Conservation (phyloP, 768 basidiomycete species). For the Rhizopogon roseolus region DNA sequence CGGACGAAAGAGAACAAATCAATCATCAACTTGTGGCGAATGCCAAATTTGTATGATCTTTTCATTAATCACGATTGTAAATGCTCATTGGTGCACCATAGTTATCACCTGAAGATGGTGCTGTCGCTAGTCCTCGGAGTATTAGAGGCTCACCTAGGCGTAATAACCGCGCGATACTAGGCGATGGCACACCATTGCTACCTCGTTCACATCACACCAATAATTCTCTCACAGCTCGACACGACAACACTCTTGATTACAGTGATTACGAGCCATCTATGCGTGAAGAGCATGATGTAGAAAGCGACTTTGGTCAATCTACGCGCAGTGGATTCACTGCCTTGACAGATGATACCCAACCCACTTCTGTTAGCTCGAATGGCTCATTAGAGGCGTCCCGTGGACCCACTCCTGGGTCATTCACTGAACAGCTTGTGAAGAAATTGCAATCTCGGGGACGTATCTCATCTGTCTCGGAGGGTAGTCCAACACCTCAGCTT, state of each 20-base stretch:
- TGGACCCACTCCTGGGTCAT: conserved; percentile 37
- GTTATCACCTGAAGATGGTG: conserved; percentile 60
- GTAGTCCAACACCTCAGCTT: conserved; percentile 30
- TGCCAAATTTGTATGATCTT: conserved; percentile 54
- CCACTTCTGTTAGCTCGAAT: conserved; percentile 53
- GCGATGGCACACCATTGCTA: conserved; percentile 37
- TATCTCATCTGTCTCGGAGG: conserved; percentile 31
- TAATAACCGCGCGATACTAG: conserved; percentile 29
- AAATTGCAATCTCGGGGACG: conserved; percentile 51
- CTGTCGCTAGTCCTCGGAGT: conserved; percentile 61
- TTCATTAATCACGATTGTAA: neutral
- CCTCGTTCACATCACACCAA: conserved; percentile 34
- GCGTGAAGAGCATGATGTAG: conserved; percentile 47
- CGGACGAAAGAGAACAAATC: conserved; percentile 78
- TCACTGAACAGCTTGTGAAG: conserved; percentile 60
- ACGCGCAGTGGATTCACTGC: conserved; percentile 20
- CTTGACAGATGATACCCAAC: conserved; percentile 47
- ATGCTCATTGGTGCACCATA: conserved; percentile 24
- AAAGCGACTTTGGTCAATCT: conserved; percentile 54
- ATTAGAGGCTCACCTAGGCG: conserved; percentile 65
- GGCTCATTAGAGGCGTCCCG: conserved; percentile 33
- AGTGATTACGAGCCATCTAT: conserved; percentile 40
- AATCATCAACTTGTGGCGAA: conserved; percentile 80
- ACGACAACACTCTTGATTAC: conserved; percentile 38
- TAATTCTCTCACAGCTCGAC: conserved; percentile 38